A percentile compares a stretch with the other conserved stretches of the same genome.
Conservation (phyloP, 2,329 filamentous ascomycete genomes). For the Lomentospora prolificans region DNA sequence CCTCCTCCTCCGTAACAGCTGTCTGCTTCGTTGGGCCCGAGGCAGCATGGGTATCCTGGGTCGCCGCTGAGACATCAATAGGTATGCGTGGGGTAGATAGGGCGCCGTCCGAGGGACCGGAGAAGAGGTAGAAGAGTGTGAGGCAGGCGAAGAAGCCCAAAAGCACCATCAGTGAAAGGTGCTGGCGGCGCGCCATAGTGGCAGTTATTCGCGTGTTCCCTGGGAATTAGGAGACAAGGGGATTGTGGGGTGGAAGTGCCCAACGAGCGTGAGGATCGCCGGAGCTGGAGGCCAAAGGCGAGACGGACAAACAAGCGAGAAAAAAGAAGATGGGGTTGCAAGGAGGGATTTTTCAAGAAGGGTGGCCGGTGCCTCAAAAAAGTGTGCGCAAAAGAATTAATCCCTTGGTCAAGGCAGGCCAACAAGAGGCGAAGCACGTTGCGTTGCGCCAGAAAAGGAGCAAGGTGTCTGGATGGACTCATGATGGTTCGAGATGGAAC, state of each 20-base stretch:
- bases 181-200: slow-evolving; percentile 42
- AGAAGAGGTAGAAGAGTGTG: slow-evolving; percentile 49
- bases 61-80: slow-evolving; percentile 3
- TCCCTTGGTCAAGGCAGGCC: not conserved
- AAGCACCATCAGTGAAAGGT: slow-evolving; percentile 43
- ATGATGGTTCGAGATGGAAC: not conserved
- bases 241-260: too few relatives aligned
- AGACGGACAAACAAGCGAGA: too few relatives aligned
- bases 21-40: not conserved
- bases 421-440: not conserved
- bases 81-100: slow-evolving; percentile 8
- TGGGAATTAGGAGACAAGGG: not conserved
- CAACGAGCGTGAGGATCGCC: too few relatives aligned
- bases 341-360: too few relatives aligned
- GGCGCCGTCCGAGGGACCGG: slow-evolving; percentile 25
- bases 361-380: not conserved
- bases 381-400: not conserved
- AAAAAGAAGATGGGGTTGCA: too few relatives aligned
- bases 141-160: slow-evolving; percentile 46
- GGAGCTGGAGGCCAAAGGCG: too few relatives aligned
- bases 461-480: not conserved
- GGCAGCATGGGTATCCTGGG: not conserved
- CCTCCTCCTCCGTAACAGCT: not conserved
- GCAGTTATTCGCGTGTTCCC: not conserved
- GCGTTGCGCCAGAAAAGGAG: not conserved